Evolutionary conservation across 2,329 filamentous ascomycete species (phyloP).

Genomic region (Aspergillus novoparasiticus): DNA sequence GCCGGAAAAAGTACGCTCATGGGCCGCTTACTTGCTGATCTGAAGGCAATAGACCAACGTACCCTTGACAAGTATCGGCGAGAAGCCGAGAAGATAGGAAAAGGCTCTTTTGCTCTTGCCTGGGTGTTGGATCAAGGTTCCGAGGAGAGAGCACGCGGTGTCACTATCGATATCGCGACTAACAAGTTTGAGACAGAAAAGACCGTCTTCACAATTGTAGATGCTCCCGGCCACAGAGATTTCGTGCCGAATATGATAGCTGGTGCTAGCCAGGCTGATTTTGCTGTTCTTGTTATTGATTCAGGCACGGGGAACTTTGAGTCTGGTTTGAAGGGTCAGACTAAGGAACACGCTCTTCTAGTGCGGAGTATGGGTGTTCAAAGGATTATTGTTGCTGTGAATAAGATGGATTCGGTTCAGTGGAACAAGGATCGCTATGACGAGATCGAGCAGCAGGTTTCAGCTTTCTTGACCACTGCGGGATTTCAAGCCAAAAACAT

Average conservation of each 20-base stretch:
- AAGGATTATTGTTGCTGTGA: conserved; percentile 84
- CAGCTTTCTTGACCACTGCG: conserved; percentile 77
- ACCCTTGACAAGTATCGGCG: conserved; percentile 85
- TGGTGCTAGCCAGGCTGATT: conserved; percentile 91
- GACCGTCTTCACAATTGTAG: conserved; percentile 88
- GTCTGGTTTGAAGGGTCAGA: conserved; percentile 89
- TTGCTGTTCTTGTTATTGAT: conserved; percentile 92
- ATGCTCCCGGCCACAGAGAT: conserved; percentile 91
- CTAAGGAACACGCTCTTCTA: conserved; percentile 87
- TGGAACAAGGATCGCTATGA: conserved; percentile 85
- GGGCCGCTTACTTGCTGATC: conserved; percentile 87
- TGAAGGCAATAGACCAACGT: conserved; percentile 83
- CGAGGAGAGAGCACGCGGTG: conserved; percentile 85
- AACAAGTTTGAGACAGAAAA: conserved; percentile 90
- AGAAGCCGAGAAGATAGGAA: conserved; percentile 89
- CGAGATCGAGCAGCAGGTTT: conserved; percentile 81
- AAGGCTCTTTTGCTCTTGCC: conserved; percentile 91
- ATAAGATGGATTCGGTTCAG: conserved; percentile 85
- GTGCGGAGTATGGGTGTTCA: conserved; percentile 90
- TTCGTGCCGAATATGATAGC: conserved; percentile 99
- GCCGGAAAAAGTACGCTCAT: conserved; percentile 97
- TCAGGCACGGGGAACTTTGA: conserved; percentile 90
- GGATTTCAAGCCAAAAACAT: conserved; percentile 82
- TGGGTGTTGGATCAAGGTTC: conserved; percentile 94
- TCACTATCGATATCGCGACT: conserved; percentile 95